phyloP scores from a whole-genome alignment of 2,329 filamentous ascomycete genomes.

The Pyrenochaeta sp. region DNA sequence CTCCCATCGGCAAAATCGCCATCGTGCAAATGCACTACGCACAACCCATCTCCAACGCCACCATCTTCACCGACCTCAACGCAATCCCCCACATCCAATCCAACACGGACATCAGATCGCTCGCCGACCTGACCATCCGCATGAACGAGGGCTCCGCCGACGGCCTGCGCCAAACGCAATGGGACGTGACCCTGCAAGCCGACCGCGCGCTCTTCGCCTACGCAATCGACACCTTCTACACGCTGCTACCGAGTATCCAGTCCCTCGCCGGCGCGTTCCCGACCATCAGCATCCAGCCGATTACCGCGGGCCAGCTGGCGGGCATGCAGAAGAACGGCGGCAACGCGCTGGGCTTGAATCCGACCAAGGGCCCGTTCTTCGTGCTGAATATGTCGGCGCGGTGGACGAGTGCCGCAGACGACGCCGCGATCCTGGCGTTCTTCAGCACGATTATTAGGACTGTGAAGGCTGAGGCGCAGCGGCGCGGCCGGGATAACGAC shows the following conservation, averaged over 20 bases:
- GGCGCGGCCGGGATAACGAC: conserved; percentile 18
- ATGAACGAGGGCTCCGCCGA: conserved; percentile 27
- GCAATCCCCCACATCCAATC: conserved; percentile 30
- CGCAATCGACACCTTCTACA: conserved; percentile 29
- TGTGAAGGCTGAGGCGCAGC: conserved; percentile 27
- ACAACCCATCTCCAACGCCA: conserved; percentile 29
- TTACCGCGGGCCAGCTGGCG: conserved; percentile 27
- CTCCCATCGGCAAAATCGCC: conserved; percentile 26
- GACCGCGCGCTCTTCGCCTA: conserved; percentile 29
- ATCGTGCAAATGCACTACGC: conserved; percentile 33
- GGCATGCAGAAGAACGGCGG: conserved; percentile 37
- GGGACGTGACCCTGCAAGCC: conserved; percentile 35
- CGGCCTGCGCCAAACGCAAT: conserved; percentile 34
- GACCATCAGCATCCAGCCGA: conserved; percentile 29
- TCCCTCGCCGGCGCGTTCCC: conserved; percentile 24
- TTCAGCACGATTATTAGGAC: conserved; percentile 24
- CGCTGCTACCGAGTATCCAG: conserved; percentile 11
- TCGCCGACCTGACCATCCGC: conserved; percentile 28
- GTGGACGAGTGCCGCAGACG: conserved; percentile 25
- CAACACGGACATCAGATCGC: conserved; percentile 26
- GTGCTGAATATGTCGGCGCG: conserved; percentile 28
- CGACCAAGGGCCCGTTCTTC: conserved; percentile 24
- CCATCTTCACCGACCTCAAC: conserved; percentile 32
- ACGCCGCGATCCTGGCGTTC: conserved; percentile 24
- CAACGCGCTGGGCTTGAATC: conserved; percentile 37